These are phyloP conservation scores for Smittium culicis DNA, from an alignment of 371 early-diverging fungal species.

Conservation along the genomic window DNA sequence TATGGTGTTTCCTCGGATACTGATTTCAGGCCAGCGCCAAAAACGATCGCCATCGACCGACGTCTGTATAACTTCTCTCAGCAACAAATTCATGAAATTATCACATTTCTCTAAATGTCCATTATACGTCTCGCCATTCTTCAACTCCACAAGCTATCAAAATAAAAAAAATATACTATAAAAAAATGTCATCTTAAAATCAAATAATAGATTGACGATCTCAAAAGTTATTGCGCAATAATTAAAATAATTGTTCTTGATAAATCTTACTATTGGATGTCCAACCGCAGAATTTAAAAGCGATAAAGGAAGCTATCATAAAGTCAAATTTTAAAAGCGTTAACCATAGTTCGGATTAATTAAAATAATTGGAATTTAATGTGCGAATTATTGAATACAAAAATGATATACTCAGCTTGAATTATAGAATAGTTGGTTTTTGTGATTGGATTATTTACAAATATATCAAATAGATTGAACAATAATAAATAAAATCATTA, in stretches of 20 bases:
- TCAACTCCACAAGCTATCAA: slow-evolving; percentile 80
- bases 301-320: slow-evolving; percentile 66
- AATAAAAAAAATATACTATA: not conserved
- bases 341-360: not conserved
- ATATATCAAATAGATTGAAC: no score
- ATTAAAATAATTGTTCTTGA: not conserved
- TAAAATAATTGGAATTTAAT: not conserved
- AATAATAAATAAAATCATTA: no score
- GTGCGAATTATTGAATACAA: not conserved
- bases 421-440: not conserved
- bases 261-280: slow-evolving; percentile 56
- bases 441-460: no score
- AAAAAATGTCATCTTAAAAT: no score
- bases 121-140: slow-evolving; percentile 95
- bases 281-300: slow-evolving; percentile 79
- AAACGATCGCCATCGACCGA: slow-evolving; percentile 85
- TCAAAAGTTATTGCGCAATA: slow-evolving; percentile 2
- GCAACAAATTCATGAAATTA: slow-evolving; percentile 92
- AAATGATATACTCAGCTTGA: not conserved
- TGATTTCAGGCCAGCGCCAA: slow-evolving; percentile 80
- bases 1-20: slow-evolving; percentile 84
- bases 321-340: slow-evolving; percentile 1
- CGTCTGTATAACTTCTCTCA: slow-evolving; percentile 91
- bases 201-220: not conserved
- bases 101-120: slow-evolving; percentile 95